Evolutionary conservation across 2,329 filamentous ascomycete species (phyloP).

Genomic region (Penicillium palitans): DNA sequence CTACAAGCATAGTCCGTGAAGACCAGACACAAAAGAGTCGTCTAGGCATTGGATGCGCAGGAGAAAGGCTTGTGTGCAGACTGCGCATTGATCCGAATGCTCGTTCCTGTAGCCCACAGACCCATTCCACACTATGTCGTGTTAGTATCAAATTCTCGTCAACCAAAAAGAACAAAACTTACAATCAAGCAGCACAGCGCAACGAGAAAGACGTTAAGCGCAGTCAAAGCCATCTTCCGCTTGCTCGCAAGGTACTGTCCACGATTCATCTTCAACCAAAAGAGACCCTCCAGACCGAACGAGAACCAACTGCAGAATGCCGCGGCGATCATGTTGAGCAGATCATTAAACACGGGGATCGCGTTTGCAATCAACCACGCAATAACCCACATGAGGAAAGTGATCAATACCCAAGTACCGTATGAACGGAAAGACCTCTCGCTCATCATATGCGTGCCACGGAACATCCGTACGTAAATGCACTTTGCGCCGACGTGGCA

Average conservation of each 20-base stretch:
- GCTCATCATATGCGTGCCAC: constrained; percentile 55
- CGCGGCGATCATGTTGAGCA: constrained; percentile 59
- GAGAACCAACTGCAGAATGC: constrained; percentile 9
- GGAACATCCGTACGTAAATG: constrained; percentile 64
- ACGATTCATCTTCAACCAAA: constrained; percentile 39
- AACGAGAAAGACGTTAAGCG: constrained; percentile 1
- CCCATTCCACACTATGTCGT: constrained; percentile 25
- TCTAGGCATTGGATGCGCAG: background rate
- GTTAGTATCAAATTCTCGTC: background rate
- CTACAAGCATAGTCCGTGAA: background rate
- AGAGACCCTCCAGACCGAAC: constrained; percentile 20
- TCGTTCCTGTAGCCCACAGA: constrained; percentile 25
- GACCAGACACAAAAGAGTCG: background rate
- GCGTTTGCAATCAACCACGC: constrained; percentile 68
- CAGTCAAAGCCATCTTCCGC: constrained; percentile 1
- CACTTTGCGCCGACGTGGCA: constrained; percentile 66
- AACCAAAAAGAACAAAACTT: background rate
- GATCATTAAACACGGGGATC: constrained; percentile 66
- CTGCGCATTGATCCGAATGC: constrained; percentile 1
- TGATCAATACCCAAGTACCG: constrained; percentile 60
- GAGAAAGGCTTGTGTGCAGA: background rate
- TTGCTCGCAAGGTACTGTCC: constrained; percentile 26
- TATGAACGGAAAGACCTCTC: constrained; percentile 52
- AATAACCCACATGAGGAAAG: constrained; percentile 56
- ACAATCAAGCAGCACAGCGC: background rate